Evolutionary conservation across 306 rosid genomes (phyloP).

Genomic region (Elaeagnus macrophylla): DNA sequence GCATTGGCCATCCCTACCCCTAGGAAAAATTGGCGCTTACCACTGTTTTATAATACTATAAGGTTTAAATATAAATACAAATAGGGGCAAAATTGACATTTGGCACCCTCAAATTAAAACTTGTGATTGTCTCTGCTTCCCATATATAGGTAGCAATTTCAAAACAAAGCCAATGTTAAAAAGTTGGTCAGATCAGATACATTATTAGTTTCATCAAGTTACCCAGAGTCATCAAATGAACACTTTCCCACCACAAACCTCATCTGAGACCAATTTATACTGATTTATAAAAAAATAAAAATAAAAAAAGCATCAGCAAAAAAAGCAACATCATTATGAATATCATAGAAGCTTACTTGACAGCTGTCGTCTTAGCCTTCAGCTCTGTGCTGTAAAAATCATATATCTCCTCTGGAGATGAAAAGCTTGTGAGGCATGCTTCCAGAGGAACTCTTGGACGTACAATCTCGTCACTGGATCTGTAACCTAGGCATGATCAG

Average conservation of each 20-base stretch:
- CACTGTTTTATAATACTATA: too few species aligned
- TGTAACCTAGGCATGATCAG: constrained; percentile 37
- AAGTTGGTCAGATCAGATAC: not conserved
- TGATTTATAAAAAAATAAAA: too few species aligned
- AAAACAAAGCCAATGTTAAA: not conserved
- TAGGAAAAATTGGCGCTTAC: too few species aligned
- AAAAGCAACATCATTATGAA: not conserved
- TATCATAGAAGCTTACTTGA: constrained; percentile 51
- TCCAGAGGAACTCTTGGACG: constrained; percentile 95
- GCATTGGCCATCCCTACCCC: too few species aligned
- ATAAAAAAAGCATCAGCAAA: too few species aligned
- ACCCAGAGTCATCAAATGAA: not conserved
- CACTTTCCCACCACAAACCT: not conserved
- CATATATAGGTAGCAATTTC: not conserved
- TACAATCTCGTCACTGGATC: constrained; percentile 64
- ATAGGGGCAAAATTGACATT: too few species aligned
- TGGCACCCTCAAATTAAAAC: too few species aligned
- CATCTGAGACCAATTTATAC: not conserved
- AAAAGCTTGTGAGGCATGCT: constrained; percentile 82
- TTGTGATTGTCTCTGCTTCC: too few species aligned
- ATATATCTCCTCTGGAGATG: constrained; percentile 86
- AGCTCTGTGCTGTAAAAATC: constrained; percentile 88
- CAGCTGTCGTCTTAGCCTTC: constrained; percentile 78
- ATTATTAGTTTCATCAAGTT: not conserved
- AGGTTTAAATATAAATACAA: too few species aligned